A percentile compares a stretch with the other conserved stretches of the same genome.
phyloP scores from a whole-genome alignment of 2,329 filamentous ascomycete genomes.

The Bipolaris oryzae region DNA sequence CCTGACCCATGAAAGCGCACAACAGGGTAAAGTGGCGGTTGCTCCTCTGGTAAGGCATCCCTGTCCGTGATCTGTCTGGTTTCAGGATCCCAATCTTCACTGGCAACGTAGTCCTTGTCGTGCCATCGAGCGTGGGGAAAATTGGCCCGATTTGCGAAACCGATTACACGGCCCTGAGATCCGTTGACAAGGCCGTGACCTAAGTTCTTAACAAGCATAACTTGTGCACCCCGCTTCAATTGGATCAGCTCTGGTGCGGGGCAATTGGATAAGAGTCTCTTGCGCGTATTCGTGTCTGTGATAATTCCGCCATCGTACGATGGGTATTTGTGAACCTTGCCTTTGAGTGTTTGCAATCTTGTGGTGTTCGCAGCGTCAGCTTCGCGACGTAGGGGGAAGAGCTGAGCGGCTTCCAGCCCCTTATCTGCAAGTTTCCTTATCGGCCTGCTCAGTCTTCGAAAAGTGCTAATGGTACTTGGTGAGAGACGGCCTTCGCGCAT shows the following conservation, averaged over 20 bases:
- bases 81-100: too few relatives aligned
- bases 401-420: slow-evolving; percentile 83
- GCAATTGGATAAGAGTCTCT: slow-evolving; percentile 83
- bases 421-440: slow-evolving; percentile 63
- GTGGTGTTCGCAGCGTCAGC: slow-evolving; percentile 84
- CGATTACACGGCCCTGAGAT: slow-evolving; percentile 82
- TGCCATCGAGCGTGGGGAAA: slow-evolving; percentile 46
- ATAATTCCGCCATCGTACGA: slow-evolving; percentile 74
- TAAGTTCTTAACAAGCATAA: slow-evolving; percentile 99
- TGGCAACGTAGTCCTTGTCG: slow-evolving; percentile 55
- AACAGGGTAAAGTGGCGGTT: neutral
- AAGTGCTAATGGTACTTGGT: slow-evolving; percentile 74
- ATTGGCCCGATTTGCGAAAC: slow-evolving; percentile 74
- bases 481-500: slow-evolving; percentile 89
- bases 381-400: slow-evolving; percentile 89
- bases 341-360: slow-evolving; percentile 74
- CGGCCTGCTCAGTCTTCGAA: slow-evolving; percentile 73
- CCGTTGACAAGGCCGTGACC: slow-evolving; percentile 94
- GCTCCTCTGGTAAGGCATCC: neutral
- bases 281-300: slow-evolving; percentile 69
- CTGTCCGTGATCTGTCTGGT: neutral
- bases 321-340: slow-evolving; percentile 70
- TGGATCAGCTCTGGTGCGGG: slow-evolving; percentile 85
- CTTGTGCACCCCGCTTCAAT: slow-evolving; percentile 89
- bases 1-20: neutral